Evolutionary conservation across 2,329 filamentous ascomycete genomes (phyloP), one percentile per base, ranked within the genome.

Genomic region (Venturia effusa): DNA sequence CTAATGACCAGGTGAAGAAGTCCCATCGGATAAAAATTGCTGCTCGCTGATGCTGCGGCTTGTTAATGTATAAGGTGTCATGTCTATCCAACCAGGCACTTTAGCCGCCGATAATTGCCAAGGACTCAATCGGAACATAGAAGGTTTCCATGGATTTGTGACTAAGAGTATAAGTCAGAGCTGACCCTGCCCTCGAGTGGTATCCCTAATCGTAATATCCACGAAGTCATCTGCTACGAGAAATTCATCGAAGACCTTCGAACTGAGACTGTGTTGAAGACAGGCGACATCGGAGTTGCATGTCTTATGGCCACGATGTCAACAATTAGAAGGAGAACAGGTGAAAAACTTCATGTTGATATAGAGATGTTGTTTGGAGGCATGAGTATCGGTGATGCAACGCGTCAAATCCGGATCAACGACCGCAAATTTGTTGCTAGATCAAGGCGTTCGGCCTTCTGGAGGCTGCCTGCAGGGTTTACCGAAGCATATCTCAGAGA

Each of bases 201-300:
- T 1, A 83, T 88, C 67, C 78, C 82, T 66, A 81, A 86, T 40
- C 80, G 80, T 63, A 83, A 81, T 61, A 83, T 84, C 2, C 86
- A 88, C 69, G 84, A 88, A 71, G 82, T 88, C 4, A 71, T 88
- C 10, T 88, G 86, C 86, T 88, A 88, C 68, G 82, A 87, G 72
- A 79, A 76, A 7, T 67, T 62, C 22, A 75, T 87, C 61, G 67
- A 68, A 0, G 83, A 86, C 67, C 73, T 81, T 61, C 80, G 84
- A 45, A 74, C 71, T 0, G 66, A 72, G 2, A 54, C 48, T 8
- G 55, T 57, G 5, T n/a, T 43, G 48, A 57, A 7, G 17, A 34
- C 22, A 11, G 19, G 37, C 19, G 48, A 37, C 17, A 63, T 34
- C 34, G 62, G 10, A 64, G 60, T n/a, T 22, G 27, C 24, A 17